phyloP scores from a whole-genome alignment of 2,329 filamentous ascomycete genomes.

The Colletotrichum cuscutae region DNA sequence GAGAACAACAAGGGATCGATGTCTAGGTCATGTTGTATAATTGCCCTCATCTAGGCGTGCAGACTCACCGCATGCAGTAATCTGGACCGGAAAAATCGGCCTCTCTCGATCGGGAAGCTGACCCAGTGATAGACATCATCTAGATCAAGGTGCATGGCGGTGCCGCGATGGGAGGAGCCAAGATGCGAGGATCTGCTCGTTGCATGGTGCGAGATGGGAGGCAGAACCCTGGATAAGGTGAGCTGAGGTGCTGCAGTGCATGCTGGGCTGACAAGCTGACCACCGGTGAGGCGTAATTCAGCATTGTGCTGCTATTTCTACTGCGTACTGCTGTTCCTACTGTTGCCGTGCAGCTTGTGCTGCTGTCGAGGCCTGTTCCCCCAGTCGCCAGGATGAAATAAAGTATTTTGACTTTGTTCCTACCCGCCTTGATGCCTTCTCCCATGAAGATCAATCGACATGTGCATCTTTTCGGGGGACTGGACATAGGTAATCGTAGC shows the following conservation, averaged over 20 bases:
- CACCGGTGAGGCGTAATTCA: background rate
- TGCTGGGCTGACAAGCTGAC: background rate
- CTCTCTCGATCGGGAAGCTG: conserved; percentile 21
- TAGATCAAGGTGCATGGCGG: conserved; percentile 1
- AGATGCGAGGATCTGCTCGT: conserved; percentile 19
- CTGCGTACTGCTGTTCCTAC: background rate
- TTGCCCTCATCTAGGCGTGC: background rate
- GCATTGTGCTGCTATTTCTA: background rate
- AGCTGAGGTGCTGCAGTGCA: background rate
- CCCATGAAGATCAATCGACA: background rate
- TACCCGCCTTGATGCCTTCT: background rate
- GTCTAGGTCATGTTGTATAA: background rate
- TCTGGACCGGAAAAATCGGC: background rate
- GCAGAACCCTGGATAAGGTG: background rate
- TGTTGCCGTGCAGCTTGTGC: background rate
- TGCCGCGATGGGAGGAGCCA: background rate
- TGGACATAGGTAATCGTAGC: background rate
- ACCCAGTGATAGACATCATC: conserved; percentile 12
- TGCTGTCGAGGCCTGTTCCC: background rate
- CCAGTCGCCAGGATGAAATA: background rate
- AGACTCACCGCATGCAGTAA: background rate
- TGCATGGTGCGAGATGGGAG: conserved; percentile 4
- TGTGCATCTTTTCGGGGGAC: background rate
- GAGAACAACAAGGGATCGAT: background rate
- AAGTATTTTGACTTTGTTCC: background rate